Evolutionary conservation across 495 filamentous ascomycete genomes (phyloP), one percentile per base, ranked within the genome.

Genomic region (Parathielavia hyrcaniae): DNA sequence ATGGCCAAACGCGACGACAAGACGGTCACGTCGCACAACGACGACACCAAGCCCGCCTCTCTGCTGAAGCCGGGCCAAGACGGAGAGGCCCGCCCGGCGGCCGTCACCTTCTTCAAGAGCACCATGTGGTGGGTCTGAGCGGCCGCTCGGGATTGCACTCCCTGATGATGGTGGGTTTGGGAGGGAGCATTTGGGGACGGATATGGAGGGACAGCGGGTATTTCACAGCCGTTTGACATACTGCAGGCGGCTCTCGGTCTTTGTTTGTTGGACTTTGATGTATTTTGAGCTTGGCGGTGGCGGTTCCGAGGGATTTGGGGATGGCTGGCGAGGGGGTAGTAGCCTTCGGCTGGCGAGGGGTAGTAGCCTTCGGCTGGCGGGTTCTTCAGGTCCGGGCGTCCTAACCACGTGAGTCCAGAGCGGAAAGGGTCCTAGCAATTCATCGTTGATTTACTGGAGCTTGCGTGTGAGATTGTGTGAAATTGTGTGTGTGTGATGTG

Each of bases 111-210:
- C 12, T 62, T 68, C 54, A 34, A 36, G 5, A 26, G 49, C 4
- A 55, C 61, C 22, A 68, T 68, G 66, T 68, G 66, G 66, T 68
- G 59, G 55, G 64, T 68, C 50, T 68, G 51, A 62, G n/a, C 17
- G 47, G 32, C 16, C 14, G 5, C 2, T 26, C 16, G 34, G 22
- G 16, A n/a, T 3, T 8, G 26, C 20, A 44, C 13, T 6, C 5
- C 17, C 20, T 4, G 38, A 23, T 17, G n/a, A n/a, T n/a, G n/a
- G n/a, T 16, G 10, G 1, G 19, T 9, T 30, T 26, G 26, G 23
- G 13, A 30, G 47, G 23, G 52, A 13, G 26, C 23, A 0, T 35
- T 36, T 30, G 2, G 26, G 40, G 11, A 22, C 5, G 50, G 19
- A 39, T 5, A 13, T 48, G 49, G n/a, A 22, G 19, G 50, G 22